Base-by-base conservation (phyloP, 1,139 yeast species). In the Geotrichum fermentans region DNA sequence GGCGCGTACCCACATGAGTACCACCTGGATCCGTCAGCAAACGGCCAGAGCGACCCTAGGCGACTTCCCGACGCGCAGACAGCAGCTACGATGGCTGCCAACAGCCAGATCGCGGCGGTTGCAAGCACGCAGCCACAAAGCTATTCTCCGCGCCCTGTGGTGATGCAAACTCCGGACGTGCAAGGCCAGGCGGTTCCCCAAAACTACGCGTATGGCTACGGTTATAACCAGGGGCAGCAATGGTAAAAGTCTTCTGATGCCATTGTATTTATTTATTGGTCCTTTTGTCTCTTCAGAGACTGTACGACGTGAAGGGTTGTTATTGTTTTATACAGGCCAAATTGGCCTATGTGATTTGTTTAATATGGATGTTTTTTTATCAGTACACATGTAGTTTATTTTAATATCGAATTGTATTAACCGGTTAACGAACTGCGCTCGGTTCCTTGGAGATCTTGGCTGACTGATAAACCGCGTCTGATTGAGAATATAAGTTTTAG, bases 111-210 rank as follows among this genome's bases (percentile, higher is more conserved):
- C 35, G 28, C 40, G 13, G 24, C 20, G 8, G 10, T 20, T 7
- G 43, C 33, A 10, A 34, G 11, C 14, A 30, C 46, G 3, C 32
- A 16, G 16, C 21, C 33, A 10, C 48, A 47, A 14, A 43, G 43
- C 11, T 42, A 22, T 22, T 47, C 45, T 6, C 43, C 43, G n/a
- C 40, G 50, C 3, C 46, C 43, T 2, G 17, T 47, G 5, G 18
- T 40, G 17, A 38, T 34, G 14, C 49, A 45, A 20, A 41, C 24
- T 11, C 43, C 40, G n/a, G 43, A 34, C n/a, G 42, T 29, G 28
- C 43, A 21, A n/a, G 45, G 43, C 13, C 50, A 37, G 30, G 42
- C 45, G 10, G 46, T 47, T 4, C 39, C 21, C 5, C 43, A 41
- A 6, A 40, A 35, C 17, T 47, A 47, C 26, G 38, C 30, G n/a